Conservation (phyloP, 257 asterid genomes). For the Linderniella brevidens region DNA sequence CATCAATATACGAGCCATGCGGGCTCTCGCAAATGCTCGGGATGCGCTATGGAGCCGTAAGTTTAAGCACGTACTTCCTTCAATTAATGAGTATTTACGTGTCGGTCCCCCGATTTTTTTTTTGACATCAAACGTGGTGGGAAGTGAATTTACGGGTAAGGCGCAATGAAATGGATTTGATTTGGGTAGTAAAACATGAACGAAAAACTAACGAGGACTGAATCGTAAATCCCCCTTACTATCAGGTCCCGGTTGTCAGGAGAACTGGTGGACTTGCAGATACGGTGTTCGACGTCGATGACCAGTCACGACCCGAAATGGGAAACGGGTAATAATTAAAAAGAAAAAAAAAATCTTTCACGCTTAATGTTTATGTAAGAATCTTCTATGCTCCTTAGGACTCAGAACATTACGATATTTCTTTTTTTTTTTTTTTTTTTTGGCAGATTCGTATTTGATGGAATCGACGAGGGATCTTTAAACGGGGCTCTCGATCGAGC, state of each 20-base stretch:
- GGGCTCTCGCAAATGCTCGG: constrained; percentile 92
- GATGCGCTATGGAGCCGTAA: constrained; percentile 88
- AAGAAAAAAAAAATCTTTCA: not conserved
- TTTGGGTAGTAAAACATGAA: too few relatives aligned
- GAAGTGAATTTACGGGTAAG: too few relatives aligned
- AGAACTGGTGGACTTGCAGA: constrained; percentile 90
- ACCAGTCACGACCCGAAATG: constrained; percentile 33
- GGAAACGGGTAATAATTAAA: constrained; percentile 44
- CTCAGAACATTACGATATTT: constrained; percentile 1
- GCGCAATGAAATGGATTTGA: too few relatives aligned
- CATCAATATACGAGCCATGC: constrained; percentile 88
- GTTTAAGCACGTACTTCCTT: constrained; percentile 12
- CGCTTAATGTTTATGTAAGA: too few relatives aligned
- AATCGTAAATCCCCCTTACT: constrained; percentile 4
- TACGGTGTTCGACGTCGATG: constrained; percentile 77
- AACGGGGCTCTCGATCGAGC: constrained; percentile 55
- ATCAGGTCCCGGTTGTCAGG: constrained; percentile 73
- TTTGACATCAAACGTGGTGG: too few relatives aligned
- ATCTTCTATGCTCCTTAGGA: too few relatives aligned
- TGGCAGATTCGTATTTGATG: constrained; percentile 72
- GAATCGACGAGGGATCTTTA: constrained; percentile 62
- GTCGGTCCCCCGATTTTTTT: too few relatives aligned
- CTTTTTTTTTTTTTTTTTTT: not conserved
- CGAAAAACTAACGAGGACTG: too few relatives aligned
- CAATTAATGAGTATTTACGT: too few relatives aligned